phyloP scores from a whole-genome alignment of 1,139 yeast species.

The Hansenula sp. region DNA sequence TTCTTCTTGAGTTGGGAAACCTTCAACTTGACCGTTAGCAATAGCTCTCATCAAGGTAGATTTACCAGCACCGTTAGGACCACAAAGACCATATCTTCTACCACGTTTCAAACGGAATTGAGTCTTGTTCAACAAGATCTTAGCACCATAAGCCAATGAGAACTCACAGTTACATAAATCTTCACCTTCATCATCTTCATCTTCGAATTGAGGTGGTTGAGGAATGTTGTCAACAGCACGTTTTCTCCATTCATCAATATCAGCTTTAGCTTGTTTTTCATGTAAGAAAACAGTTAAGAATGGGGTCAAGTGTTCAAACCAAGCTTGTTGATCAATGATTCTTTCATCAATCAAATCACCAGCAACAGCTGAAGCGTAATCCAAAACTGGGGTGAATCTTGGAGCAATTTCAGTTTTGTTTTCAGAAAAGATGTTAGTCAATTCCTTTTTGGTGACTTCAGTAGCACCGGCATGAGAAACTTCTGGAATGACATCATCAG shows the following conservation, averaged over 20 bases:
- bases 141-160: slow-evolving; percentile 99
- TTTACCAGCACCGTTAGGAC: slow-evolving; percentile 99
- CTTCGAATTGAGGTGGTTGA: slow-evolving; percentile 91
- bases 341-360: slow-evolving; percentile 99
- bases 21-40: slow-evolving; percentile 99
- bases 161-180: slow-evolving; percentile 99
- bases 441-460: slow-evolving; percentile 77
- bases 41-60: slow-evolving; percentile 99
- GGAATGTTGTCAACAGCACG: slow-evolving; percentile 97
- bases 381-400: slow-evolving; percentile 74
- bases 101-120: slow-evolving; percentile 99
- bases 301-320: slow-evolving; percentile 86
- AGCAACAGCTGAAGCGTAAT: slow-evolving; percentile 91
- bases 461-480: slow-evolving; percentile 98
- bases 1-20: slow-evolving; percentile 98
- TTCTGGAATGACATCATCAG: slow-evolving; percentile 87
- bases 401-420: slow-evolving; percentile 54
- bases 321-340: slow-evolving; percentile 85
- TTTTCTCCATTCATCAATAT: slow-evolving; percentile 93
- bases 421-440: slow-evolving; percentile 62
- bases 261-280: slow-evolving; percentile 85
- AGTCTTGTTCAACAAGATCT: slow-evolving; percentile 98
- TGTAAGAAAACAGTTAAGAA: slow-evolving; percentile 95
- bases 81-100: slow-evolving; percentile 99
- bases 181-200: slow-evolving; percentile 99